Evolutionary conservation across 768 basidiomycete genomes (phyloP).

Genomic region (Phanerochaete carnosa): DNA sequence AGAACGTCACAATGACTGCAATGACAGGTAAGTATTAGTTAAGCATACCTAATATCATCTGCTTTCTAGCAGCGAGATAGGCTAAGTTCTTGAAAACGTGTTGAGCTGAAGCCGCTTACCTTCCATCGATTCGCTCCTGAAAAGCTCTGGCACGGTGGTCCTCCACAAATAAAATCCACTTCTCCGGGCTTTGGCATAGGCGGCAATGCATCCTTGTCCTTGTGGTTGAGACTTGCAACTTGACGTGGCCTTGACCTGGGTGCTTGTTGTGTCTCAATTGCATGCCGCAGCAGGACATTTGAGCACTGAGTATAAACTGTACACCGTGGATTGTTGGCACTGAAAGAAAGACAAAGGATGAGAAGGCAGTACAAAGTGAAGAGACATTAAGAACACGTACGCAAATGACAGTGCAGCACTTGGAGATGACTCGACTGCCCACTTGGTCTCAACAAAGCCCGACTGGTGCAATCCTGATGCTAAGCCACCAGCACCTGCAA

Average conservation of each 20-base stretch:
- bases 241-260: constrained; percentile 35
- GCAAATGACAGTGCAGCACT: constrained; percentile 62
- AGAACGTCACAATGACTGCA: not conserved
- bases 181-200: constrained; percentile 56
- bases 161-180: constrained; percentile 73
- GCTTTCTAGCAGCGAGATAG: constrained; percentile 35
- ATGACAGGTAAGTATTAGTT: not conserved
- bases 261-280: constrained; percentile 45
- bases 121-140: constrained; percentile 60
- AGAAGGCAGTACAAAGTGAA: no score
- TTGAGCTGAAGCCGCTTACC: constrained; percentile 30
- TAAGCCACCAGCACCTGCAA: constrained; percentile 74
- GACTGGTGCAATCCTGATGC: constrained; percentile 65
- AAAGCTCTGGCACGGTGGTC: constrained; percentile 77
- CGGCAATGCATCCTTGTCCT: constrained; percentile 27
- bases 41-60: constrained; percentile 54
- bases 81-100: not conserved
- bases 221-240: constrained; percentile 34
- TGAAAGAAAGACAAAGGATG: constrained; percentile 22
- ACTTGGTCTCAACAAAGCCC: constrained; percentile 58
- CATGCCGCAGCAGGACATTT: constrained; percentile 56
- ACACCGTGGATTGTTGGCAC: constrained; percentile 58
- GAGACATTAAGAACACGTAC: constrained; percentile 33
- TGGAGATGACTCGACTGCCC: constrained; percentile 65
- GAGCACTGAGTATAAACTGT: constrained; percentile 65